phyloP scores from a whole-genome alignment of 2,329 filamentous ascomycete genomes.

The Aspergillus niger region DNA sequence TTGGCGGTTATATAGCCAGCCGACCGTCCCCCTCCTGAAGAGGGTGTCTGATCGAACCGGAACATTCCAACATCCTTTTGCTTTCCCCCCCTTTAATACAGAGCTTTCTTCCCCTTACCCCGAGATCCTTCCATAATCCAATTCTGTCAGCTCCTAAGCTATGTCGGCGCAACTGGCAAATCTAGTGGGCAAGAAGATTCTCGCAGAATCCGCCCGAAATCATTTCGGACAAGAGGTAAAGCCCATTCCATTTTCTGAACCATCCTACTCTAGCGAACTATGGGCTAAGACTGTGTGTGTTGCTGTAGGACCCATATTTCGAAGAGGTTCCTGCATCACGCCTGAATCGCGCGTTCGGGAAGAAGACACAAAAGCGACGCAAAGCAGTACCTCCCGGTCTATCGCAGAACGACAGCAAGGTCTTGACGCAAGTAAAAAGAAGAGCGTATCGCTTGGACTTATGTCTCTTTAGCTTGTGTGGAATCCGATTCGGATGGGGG shows the following conservation, averaged over 20 bases:
- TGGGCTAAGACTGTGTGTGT: conserved; percentile 8
- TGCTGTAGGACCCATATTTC: conserved; percentile 79
- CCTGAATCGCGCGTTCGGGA: conserved; percentile 63
- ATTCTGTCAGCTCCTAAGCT: neutral
- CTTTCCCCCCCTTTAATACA: neutral
- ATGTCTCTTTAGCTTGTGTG: conserved; percentile 76
- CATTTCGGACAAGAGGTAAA: conserved; percentile 46
- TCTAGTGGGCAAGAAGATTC: conserved; percentile 36
- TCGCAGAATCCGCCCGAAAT: conserved; percentile 43
- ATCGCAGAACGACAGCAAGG: conserved; percentile 75
- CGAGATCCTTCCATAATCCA: no score
- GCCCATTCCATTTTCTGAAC: conserved; percentile 4
- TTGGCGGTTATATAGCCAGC: conserved; percentile 1
- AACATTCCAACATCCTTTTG: neutral
- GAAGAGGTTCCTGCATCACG: conserved; percentile 76
- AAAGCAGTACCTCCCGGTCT: conserved; percentile 83
- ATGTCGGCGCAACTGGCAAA: conserved; percentile 34
- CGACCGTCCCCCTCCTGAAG: neutral
- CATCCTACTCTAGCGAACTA: neutral
- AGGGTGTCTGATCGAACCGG: neutral
- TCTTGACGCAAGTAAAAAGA: conserved; percentile 83
- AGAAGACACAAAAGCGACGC: conserved; percentile 78
- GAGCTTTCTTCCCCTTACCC: neutral
- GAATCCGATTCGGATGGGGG: conserved; percentile 85
- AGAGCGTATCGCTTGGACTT: conserved; percentile 85